A percentile compares a stretch with the other conserved stretches of the same genome.
phyloP scores from a whole-genome alignment of 108 stramenopile species.

The Mediolabrus comicus region DNA sequence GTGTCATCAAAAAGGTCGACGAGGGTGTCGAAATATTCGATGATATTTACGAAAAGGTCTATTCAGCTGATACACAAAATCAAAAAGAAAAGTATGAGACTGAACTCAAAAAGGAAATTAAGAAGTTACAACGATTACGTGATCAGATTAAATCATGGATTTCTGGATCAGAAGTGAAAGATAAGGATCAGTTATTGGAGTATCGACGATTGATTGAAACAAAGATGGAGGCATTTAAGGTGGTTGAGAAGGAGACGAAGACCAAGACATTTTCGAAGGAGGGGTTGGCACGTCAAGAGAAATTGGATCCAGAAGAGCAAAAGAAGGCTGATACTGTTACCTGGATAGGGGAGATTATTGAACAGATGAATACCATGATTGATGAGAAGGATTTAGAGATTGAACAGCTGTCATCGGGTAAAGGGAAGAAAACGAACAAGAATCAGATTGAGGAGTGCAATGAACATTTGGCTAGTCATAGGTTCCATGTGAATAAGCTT shows the following conservation, averaged over 20 bases:
- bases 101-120: constrained; percentile 99
- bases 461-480: constrained; percentile 75
- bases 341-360: constrained; percentile 83
- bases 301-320: constrained; percentile 78
- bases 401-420: constrained; percentile 75
- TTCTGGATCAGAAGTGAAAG: constrained; percentile 93
- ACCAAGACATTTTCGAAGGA: constrained; percentile 98
- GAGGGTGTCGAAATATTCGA: constrained; percentile 98
- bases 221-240: constrained; percentile 99
- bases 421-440: constrained; percentile 86
- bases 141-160: constrained; percentile 99
- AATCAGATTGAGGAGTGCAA: constrained; percentile 75
- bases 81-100: constrained; percentile 98
- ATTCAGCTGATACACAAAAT: constrained; percentile 92
- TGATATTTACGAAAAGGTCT: constrained; percentile 98
- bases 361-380: constrained; percentile 60
- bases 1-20: constrained; percentile 95
- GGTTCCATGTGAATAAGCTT: constrained; percentile 91
- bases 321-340: constrained; percentile 67
- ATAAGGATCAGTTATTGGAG: constrained; percentile 89
- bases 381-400: constrained; percentile 91
- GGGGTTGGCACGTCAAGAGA: constrained; percentile 85
- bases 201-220: constrained; percentile 90
- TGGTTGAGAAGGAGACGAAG: constrained; percentile 98
- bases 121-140: constrained; percentile 96